phyloP scores from a whole-genome alignment of 768 basidiomycete genomes.

The Phylloporus sp. region DNA sequence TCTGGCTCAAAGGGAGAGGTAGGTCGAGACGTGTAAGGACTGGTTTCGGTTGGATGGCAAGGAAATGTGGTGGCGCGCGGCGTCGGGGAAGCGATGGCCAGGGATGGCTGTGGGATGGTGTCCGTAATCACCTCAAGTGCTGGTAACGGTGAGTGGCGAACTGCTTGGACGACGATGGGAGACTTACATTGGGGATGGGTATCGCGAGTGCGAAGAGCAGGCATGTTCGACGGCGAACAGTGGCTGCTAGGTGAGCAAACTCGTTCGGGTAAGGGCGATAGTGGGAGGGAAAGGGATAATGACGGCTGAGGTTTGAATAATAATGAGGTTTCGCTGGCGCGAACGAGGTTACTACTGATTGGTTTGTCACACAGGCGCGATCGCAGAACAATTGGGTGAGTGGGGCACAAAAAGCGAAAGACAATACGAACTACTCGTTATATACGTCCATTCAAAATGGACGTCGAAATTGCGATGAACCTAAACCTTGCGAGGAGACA shows the following conservation, averaged over 20 bases:
- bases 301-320: conserved; percentile 31
- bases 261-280: conserved; percentile 34
- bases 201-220: conserved; percentile 76
- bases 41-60: conserved; percentile 38
- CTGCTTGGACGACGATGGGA: not conserved
- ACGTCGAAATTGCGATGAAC: conserved; percentile 37
- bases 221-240: conserved; percentile 50
- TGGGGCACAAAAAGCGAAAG: conserved; percentile 54
- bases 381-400: conserved; percentile 60
- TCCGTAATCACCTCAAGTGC: conserved; percentile 77
- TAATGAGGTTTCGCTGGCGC: conserved; percentile 42
- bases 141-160: conserved; percentile 27
- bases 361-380: conserved; percentile 45
- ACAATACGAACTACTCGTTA: conserved; percentile 55
- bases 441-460: conserved; percentile 41
- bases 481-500: conserved; percentile 23
- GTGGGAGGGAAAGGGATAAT: conserved; percentile 24
- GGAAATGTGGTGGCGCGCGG: conserved; percentile 50
- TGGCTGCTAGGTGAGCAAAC: conserved; percentile 32
- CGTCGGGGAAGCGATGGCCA: conserved; percentile 59
- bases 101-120: conserved; percentile 50
- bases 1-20: conserved; percentile 73
- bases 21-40: conserved; percentile 65
- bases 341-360: conserved; percentile 45
- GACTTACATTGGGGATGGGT: conserved; percentile 51